Conservation (phyloP, 2,329 filamentous ascomycete species). For the Aspergillus tubingensis region DNA sequence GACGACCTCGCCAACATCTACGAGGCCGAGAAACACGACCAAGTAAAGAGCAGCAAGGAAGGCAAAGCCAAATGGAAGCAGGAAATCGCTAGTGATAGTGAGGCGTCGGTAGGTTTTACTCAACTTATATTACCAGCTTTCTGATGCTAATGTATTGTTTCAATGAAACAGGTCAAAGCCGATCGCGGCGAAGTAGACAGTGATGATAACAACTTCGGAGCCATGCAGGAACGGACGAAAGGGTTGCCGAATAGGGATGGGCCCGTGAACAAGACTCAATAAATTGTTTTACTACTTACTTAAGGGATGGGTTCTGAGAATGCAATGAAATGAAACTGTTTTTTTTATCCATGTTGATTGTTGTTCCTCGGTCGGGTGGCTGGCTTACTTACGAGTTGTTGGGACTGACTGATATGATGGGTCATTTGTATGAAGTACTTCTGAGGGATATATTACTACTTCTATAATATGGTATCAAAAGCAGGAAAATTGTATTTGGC, state of each 20-base stretch:
- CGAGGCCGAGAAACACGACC: conserved; percentile 64
- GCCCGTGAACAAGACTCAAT: conserved; percentile 42
- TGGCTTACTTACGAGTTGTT: no score
- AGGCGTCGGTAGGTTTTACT: conserved; percentile 64
- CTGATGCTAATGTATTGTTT: background rate
- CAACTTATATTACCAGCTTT: no score
- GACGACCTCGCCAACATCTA: conserved; percentile 48
- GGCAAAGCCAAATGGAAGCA: conserved; percentile 76
- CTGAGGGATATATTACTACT: no score
- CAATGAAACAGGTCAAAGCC: conserved; percentile 53
- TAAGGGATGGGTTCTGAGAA: no score
- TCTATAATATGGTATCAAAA: background rate
- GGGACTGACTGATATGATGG: no score
- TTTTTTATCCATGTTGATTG: no score
- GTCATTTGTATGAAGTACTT: no score
- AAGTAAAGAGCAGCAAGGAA: conserved; percentile 50
- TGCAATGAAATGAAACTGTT: no score
- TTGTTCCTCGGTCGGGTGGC: no score
- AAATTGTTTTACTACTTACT: background rate
- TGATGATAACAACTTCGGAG: conserved; percentile 48
- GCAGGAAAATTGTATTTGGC: background rate
- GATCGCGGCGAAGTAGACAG: conserved; percentile 54
- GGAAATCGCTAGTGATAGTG: conserved; percentile 74
- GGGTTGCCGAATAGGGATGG: conserved; percentile 28
- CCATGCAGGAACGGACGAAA: conserved; percentile 63